Percentiles rank a stretch among this genome's conserved stretches.
Conservation (phyloP, 2,329 filamentous ascomycete species). For the Cladosporium sp. region DNA sequence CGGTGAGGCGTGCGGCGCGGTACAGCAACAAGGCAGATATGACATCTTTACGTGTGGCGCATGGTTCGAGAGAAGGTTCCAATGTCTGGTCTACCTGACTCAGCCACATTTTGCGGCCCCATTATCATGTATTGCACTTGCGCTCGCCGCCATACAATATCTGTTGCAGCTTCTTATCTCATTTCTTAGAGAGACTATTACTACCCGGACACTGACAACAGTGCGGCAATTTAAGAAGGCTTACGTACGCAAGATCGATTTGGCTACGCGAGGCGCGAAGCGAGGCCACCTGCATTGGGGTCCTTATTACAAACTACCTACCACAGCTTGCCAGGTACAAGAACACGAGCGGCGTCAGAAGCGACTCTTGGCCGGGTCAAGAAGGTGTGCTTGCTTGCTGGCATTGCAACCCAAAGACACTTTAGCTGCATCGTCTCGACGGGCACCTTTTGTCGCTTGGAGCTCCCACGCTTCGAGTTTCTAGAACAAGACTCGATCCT, state of each 20-base stretch:
- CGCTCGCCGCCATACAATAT: neutral
- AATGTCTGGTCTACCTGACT: neutral
- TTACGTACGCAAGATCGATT: neutral
- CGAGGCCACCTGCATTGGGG: neutral
- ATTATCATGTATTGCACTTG: neutral
- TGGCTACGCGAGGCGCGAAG: neutral
- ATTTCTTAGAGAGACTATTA: neutral
- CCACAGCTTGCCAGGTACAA: neutral
- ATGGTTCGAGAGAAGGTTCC: neutral
- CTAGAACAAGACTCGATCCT: neutral
- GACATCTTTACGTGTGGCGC: neutral
- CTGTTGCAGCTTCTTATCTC: neutral
- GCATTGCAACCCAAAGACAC: neutral
- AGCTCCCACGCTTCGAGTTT: neutral
- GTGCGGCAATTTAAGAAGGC: neutral
- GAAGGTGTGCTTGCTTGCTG: neutral
- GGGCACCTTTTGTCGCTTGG: neutral
- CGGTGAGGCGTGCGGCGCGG: conserved; percentile 7
- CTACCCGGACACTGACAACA: neutral
- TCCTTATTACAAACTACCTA: neutral
- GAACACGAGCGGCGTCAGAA: neutral
- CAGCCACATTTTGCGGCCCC: neutral
- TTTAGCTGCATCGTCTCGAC: neutral
- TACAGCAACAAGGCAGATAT: neutral
- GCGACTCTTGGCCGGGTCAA: neutral